Conservation (phyloP, 768 basidiomycete species). For the Podaxis carcinomalis region DNA sequence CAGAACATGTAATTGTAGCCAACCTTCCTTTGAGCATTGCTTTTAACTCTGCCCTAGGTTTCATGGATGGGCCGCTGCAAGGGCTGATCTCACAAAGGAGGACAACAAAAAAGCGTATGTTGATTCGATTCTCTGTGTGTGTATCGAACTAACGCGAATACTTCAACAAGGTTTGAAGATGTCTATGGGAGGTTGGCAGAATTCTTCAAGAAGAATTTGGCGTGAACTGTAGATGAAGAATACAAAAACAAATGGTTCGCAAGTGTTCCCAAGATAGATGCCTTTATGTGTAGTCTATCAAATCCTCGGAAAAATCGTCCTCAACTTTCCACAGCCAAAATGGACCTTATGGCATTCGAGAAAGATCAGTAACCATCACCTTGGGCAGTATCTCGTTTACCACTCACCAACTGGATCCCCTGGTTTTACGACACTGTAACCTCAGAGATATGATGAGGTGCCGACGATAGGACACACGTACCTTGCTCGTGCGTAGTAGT, state of each 20-base stretch:
- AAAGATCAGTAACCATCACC: neutral
- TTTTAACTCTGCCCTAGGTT: constrained; percentile 30
- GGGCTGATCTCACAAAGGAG: constrained; percentile 48
- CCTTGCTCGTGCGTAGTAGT: constrained; percentile 56
- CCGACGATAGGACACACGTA: constrained; percentile 17
- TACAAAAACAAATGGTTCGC: neutral
- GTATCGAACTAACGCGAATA: neutral
- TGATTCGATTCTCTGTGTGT: constrained; percentile 1
- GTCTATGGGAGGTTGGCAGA: constrained; percentile 48
- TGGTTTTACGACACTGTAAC: constrained; percentile 16
- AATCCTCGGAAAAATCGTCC: constrained; percentile 29
- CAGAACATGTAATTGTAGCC: constrained; percentile 32
- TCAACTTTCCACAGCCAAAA: constrained; percentile 71
- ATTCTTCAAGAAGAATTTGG: constrained; percentile 39
- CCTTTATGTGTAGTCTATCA: constrained; percentile 30
- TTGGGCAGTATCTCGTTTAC: neutral
- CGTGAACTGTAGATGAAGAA: neutral
- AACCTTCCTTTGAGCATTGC: neutral
- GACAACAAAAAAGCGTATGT: constrained; percentile 55
- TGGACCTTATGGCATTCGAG: constrained; percentile 39
- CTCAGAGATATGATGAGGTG: neutral
- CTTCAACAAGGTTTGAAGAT: constrained; percentile 38
- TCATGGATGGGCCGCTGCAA: constrained; percentile 65
- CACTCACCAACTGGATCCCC: constrained; percentile 63
- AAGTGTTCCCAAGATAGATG: neutral